Conservation (phyloP, 768 basidiomycete species). For the Boletus rubescentipes region DNA sequence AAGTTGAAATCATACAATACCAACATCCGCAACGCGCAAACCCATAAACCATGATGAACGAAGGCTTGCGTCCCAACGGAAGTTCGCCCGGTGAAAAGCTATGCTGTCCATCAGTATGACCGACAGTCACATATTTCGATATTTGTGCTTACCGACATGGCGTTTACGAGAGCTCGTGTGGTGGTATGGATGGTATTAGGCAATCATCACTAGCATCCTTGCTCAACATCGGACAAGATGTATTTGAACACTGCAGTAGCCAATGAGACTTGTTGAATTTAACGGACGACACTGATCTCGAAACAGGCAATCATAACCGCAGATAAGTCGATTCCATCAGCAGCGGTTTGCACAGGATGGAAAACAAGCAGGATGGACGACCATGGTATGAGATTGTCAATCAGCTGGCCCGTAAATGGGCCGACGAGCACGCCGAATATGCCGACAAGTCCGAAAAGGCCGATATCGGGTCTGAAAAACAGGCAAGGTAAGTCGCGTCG, state of each 20-base stretch:
- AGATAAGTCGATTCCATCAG: conserved; percentile 65
- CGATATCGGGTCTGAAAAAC: conserved; percentile 57
- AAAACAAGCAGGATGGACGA: conserved; percentile 49
- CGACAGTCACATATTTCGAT: not conserved
- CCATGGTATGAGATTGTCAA: conserved; percentile 78
- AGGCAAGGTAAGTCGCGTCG: no score
- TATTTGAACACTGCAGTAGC: conserved; percentile 60
- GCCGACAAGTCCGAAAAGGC: conserved; percentile 73
- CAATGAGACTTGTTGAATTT: conserved; percentile 69
- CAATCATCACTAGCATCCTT: conserved; percentile 7
- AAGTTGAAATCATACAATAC: conserved; percentile 56
- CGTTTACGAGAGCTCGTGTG: conserved; percentile 73
- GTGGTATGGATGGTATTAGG: conserved; percentile 33
- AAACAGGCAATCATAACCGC: conserved; percentile 71
- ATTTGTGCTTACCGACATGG: conserved; percentile 53
- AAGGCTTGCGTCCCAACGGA: conserved; percentile 73
- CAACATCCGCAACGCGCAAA: conserved; percentile 58
- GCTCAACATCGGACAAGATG: conserved; percentile 9
- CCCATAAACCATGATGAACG: conserved; percentile 66
- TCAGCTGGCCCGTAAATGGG: conserved; percentile 63
- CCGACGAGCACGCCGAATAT: conserved; percentile 68
- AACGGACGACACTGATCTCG: conserved; percentile 70
- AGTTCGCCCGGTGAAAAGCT: conserved; percentile 77
- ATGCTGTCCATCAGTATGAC: not conserved
- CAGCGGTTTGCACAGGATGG: conserved; percentile 64